Conservation (phyloP, 1,139 yeast species). For the Candida anutae region DNA sequence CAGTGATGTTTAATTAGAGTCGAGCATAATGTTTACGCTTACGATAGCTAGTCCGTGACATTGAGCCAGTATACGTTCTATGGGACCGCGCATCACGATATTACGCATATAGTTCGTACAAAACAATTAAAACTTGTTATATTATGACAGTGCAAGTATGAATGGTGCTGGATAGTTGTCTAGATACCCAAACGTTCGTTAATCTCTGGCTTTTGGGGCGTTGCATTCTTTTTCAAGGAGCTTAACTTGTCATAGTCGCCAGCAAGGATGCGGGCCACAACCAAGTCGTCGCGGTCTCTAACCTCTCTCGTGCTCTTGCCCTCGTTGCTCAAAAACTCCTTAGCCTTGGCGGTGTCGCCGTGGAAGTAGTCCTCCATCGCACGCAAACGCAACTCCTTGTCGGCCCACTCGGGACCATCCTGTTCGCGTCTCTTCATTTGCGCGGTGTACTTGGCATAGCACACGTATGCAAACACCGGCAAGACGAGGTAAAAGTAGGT, state of each 20-base stretch:
- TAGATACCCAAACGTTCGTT: slow-evolving; percentile 1
- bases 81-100: too few relatives aligned
- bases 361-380: slow-evolving; percentile 60
- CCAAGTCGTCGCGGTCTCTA: slow-evolving; percentile 67
- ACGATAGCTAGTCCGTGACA: too few relatives aligned
- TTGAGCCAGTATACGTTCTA: too few relatives aligned
- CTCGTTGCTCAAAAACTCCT: slow-evolving; percentile 47
- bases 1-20: too few relatives aligned
- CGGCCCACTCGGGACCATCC: slow-evolving; percentile 70
- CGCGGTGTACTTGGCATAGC: slow-evolving; percentile 39
- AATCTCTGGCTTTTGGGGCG: slow-evolving; percentile 23
- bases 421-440: slow-evolving; percentile 36
- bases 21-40: too few relatives aligned
- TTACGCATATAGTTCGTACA: too few relatives aligned
- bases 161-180: too few relatives aligned
- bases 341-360: slow-evolving; percentile 54
- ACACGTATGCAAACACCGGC: slow-evolving; percentile 40
- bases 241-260: slow-evolving; percentile 82
- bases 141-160: too few relatives aligned
- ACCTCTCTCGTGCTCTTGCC: slow-evolving; percentile 54
- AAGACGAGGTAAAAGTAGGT: slow-evolving; percentile 70
- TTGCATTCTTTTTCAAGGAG: slow-evolving; percentile 53
- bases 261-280: slow-evolving; percentile 72
- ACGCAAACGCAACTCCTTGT: slow-evolving; percentile 74
- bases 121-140: too few relatives aligned